Conservation (phyloP, 352 stramenopile species). For the Hyaloperonospora arabidopsidis region DNA sequence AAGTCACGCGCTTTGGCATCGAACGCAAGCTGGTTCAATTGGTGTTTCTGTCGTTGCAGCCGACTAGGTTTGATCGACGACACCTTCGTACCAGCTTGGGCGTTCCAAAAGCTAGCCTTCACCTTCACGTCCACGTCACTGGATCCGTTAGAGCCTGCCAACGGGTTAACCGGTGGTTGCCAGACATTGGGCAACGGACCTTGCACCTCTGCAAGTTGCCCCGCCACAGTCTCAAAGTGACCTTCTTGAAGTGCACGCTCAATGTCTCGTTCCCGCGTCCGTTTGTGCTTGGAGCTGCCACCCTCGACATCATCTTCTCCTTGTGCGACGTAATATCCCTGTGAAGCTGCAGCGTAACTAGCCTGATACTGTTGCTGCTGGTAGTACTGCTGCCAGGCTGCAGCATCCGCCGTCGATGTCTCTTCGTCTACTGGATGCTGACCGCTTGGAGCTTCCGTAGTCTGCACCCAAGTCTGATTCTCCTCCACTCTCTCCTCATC, state of each 20-base stretch:
- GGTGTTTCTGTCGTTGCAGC: slow-evolving; percentile 70
- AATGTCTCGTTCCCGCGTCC: slow-evolving; percentile 57
- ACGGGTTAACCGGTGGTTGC: slow-evolving; percentile 36
- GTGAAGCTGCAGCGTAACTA: slow-evolving; percentile 17
- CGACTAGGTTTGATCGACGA: slow-evolving; percentile 56
- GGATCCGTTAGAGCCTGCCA: slow-evolving; percentile 8
- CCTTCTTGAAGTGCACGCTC: slow-evolving; percentile 63
- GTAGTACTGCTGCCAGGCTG: slow-evolving; percentile 37
- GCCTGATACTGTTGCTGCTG: slow-evolving; percentile 29
- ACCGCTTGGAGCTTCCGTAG: slow-evolving; percentile 7
- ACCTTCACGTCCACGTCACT: slow-evolving; percentile 43
- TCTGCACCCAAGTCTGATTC: background rate
- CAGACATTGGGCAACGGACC: slow-evolving; percentile 42
- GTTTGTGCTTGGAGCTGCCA: slow-evolving; percentile 41
- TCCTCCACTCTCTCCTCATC: slow-evolving; percentile 10
- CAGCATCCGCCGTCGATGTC: slow-evolving; percentile 18
- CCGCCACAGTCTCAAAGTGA: slow-evolving; percentile 49
- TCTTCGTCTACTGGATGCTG: slow-evolving; percentile 12
- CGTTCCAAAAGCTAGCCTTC: slow-evolving; percentile 68
- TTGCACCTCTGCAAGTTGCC: slow-evolving; percentile 60
- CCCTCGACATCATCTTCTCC: slow-evolving; percentile 24
- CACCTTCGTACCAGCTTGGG: slow-evolving; percentile 41
- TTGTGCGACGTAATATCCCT: slow-evolving; percentile 30
- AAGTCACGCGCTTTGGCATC: slow-evolving; percentile 68
- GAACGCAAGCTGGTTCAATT: slow-evolving; percentile 78